phyloP scores from a whole-genome alignment of 2,329 filamentous ascomycete species.

The Xylariales sp. region DNA sequence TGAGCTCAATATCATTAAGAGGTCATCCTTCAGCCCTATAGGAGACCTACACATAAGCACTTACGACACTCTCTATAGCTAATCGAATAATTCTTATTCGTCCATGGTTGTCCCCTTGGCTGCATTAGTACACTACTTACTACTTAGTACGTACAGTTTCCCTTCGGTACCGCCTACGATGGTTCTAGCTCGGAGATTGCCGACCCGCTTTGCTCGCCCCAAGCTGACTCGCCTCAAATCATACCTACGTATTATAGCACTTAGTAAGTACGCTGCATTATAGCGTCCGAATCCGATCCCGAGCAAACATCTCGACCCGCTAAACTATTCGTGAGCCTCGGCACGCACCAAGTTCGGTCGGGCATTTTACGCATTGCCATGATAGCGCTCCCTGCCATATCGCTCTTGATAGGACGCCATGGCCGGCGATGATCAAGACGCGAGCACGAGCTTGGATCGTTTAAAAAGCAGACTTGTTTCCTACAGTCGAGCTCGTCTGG shows the following conservation, averaged over 20 bases:
- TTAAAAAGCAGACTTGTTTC: conserved; percentile 30
- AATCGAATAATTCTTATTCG: no score
- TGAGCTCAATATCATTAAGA: no score
- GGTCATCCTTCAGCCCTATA: no score
- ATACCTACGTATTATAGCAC: no score
- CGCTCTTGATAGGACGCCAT: conserved; percentile 17
- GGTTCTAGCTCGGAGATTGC: conserved; percentile 17
- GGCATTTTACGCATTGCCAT: conserved; percentile 2
- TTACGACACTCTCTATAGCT: no score
- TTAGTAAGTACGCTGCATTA: no score
- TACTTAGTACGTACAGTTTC: no score
- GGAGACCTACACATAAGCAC: no score
- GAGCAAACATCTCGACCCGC: conserved; percentile 13
- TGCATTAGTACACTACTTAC: no score
- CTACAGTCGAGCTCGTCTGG: not conserved
- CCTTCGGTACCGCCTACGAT: no score
- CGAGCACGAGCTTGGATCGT: conserved; percentile 16
- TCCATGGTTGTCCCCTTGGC: no score
- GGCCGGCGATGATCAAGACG: conserved; percentile 4
- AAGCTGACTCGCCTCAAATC: conserved; percentile 12
- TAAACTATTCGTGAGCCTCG: conserved; percentile 30
- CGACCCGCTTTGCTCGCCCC: conserved; percentile 7
- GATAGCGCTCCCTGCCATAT: conserved; percentile 1
- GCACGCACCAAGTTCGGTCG: conserved; percentile 11
- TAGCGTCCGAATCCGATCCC: not conserved